Conservation (phyloP, 1,139 yeast species). For the Kodamaea plutei region DNA sequence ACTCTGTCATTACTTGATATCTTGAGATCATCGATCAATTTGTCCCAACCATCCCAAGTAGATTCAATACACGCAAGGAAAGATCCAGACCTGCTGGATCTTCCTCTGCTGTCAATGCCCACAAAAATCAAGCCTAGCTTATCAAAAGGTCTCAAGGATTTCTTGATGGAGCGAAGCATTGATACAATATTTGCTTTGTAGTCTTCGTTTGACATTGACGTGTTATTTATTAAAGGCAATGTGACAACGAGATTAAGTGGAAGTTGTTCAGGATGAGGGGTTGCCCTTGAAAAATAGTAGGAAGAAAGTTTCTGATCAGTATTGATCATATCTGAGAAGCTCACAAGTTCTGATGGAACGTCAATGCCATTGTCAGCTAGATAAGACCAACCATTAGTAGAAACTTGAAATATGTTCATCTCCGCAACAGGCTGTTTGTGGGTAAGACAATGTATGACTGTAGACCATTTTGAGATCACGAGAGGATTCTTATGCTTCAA, state of each 20-base stretch:
- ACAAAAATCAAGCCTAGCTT: constrained; percentile 51
- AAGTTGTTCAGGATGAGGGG: constrained; percentile 34
- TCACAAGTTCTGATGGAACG: constrained; percentile 38
- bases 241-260: constrained; percentile 48
- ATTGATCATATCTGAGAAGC: constrained; percentile 31
- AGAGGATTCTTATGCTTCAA: constrained; percentile 32
- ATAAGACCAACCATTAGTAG: constrained; percentile 49
- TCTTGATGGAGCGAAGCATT: constrained; percentile 24
- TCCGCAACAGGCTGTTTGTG: constrained; percentile 10
- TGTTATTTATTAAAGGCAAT: constrained; percentile 37
- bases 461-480: constrained; percentile 41
- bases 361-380: constrained; percentile 17
- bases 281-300: constrained; percentile 24
- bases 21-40: constrained; percentile 38
- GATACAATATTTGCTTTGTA: constrained; percentile 27
- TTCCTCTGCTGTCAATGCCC: constrained; percentile 43
- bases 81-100: constrained; percentile 37
- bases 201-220: constrained; percentile 27
- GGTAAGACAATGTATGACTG: constrained; percentile 20
- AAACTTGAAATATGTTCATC: constrained; percentile 43
- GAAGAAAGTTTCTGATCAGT: constrained; percentile 39
- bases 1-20: constrained; percentile 24
- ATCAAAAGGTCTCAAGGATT: constrained; percentile 39
- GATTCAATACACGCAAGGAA: constrained; percentile 52
- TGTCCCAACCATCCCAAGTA: constrained; percentile 58